Evolutionary conservation across 768 basidiomycete genomes (phyloP), one percentile per base, ranked within the genome.

Genomic region (Sarcomyxa edulis): DNA sequence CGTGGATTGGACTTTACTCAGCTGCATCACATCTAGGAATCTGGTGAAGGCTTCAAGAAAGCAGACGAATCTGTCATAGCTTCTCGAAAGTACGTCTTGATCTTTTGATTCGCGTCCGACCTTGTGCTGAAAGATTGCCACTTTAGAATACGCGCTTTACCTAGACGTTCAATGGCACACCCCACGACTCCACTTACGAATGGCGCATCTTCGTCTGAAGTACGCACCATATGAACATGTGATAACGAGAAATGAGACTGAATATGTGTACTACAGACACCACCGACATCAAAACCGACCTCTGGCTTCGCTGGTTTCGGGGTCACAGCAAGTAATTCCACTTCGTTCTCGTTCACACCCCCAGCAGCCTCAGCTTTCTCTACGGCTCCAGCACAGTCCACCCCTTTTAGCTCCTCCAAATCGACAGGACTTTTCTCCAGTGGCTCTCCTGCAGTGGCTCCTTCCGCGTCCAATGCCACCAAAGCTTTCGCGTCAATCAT

Each of bases 91-190:
- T 86, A 50, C 32, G 80, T 60, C 23, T 39, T 34, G 12, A 10
- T n/a, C 25, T 26, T 12, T n/a, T 32, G 16, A 32, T n/a, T 25
- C 4, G 1, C 3, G n/a, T 18, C 27, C 7, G 7, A 18, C 19
- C 37, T 20, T 19, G 21, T 26, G 15, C 32, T 21, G 21, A 29
- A 6, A 37, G 22, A 59, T 39, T 15, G 36, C 32, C 21, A 44
- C 21, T 11, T 37, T 31, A 88, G 85, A 52, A 86, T 88, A 55
- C 73, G 72, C 35, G 74, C 59, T 18, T 60, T 88, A 19, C 85
- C 85, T 0, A 81, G 76, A 48, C 65, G 65, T 55, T 55, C 52
- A 39, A 46, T 54, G 37, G 42, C 49, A 39, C 45, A 48, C 14
- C 45, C 45, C 42, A 41, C 57, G 21, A 42, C 54, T 19, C 52